phyloP scores from a whole-genome alignment of 1,139 yeast species.

The Hyphopichia pseudoburtonii region DNA sequence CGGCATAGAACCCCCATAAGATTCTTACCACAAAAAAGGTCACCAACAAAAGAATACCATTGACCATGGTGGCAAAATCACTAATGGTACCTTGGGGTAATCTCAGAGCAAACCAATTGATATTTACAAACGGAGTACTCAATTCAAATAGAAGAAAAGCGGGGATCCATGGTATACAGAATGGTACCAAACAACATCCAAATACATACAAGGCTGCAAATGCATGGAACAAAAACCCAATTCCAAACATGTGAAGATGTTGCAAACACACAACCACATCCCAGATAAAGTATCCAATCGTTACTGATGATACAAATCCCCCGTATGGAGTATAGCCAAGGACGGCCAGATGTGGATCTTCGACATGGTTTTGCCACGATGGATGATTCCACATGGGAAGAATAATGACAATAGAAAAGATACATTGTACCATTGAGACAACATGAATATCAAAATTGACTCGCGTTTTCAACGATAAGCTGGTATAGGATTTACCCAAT shows the following conservation, averaged over 20 bases:
- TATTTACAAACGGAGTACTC: constrained; percentile 89
- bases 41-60: constrained; percentile 67
- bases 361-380: constrained; percentile 38
- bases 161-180: constrained; percentile 74
- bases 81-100: constrained; percentile 61
- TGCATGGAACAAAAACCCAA: constrained; percentile 86
- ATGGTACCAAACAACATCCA: constrained; percentile 49
- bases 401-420: constrained; percentile 53
- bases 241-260: constrained; percentile 68
- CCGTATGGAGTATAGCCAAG: constrained; percentile 73
- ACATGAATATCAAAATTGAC: constrained; percentile 85
- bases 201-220: constrained; percentile 78
- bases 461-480: constrained; percentile 45
- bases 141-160: constrained; percentile 83
- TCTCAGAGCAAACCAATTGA: constrained; percentile 86
- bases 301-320: constrained; percentile 67
- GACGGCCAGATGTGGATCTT: constrained; percentile 47
- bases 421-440: constrained; percentile 82
- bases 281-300: constrained; percentile 92
- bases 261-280: constrained; percentile 67
- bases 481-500: constrained; percentile 50
- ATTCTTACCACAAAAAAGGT: constrained; percentile 79
- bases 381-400: constrained; percentile 61
- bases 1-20: constrained; percentile 85
- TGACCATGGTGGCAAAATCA: constrained; percentile 53